These are phyloP conservation scores for Nissolia schottii DNA, from an alignment of 306 rosid species.

Conservation along the genomic window DNA sequence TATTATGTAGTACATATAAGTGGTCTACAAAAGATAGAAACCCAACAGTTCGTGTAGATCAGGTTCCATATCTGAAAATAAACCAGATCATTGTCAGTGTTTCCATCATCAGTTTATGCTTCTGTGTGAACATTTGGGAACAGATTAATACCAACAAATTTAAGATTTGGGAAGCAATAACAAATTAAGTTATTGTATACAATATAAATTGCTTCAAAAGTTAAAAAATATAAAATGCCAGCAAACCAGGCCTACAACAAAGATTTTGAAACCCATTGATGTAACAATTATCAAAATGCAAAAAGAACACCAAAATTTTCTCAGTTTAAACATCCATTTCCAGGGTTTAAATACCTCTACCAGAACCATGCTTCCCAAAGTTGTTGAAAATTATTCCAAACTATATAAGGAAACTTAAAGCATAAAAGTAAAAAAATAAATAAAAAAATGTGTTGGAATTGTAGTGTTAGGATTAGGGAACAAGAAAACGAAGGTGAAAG, in stretches of 20 bases:
- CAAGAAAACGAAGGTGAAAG: not conserved
- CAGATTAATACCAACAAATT: not conserved
- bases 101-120: not conserved
- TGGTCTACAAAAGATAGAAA: not conserved
- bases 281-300: not conserved
- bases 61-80: not conserved
- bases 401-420: not conserved
- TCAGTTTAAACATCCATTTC: not conserved
- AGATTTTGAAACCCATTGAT: not conserved
- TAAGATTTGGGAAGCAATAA: not conserved
- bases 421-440: not conserved
- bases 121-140: not conserved
- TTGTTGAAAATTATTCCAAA: not conserved
- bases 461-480: not conserved
- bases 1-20: slow-evolving; percentile 8
- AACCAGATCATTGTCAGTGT: not conserved
- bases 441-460: not conserved
- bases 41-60: not conserved
- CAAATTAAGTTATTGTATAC: too few relatives aligned
- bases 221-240: too few relatives aligned
- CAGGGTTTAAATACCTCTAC: not conserved
- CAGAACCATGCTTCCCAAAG: not conserved
- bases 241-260: not conserved
- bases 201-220: too few relatives aligned
- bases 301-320: not conserved